Conservation (phyloP, 257 asterid genomes). For the Parsonsia alboflavescens region DNA sequence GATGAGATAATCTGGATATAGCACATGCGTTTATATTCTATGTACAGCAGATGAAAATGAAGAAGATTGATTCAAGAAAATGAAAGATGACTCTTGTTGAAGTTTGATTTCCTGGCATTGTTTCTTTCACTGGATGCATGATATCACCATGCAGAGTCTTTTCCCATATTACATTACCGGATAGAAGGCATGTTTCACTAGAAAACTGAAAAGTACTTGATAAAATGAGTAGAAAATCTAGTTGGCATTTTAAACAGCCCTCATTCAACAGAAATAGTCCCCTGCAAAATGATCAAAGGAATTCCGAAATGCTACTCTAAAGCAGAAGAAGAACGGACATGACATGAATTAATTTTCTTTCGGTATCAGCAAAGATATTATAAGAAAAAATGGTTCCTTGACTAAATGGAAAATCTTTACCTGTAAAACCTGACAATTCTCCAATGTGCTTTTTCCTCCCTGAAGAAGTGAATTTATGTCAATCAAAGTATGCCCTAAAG, state of each 20-base stretch:
- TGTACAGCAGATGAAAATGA: not conserved
- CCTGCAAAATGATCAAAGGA: not conserved
- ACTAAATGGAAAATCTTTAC: conserved; percentile 26
- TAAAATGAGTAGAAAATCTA: not conserved
- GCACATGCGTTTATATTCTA: not conserved
- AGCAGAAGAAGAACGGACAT: not conserved
- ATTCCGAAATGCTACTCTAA: not conserved
- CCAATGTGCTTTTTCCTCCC: conserved; percentile 96
- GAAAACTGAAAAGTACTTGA: not conserved
- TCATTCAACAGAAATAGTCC: not conserved
- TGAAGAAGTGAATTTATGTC: conserved; percentile 28
- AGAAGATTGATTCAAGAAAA: not conserved
- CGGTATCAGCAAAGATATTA: not conserved
- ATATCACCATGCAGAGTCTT: not conserved
- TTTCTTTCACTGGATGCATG: not conserved
- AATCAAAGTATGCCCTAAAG: not conserved
- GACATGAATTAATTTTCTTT: not conserved
- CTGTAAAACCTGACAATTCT: conserved; percentile 95
- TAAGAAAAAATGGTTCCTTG: not conserved
- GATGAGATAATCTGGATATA: not conserved
- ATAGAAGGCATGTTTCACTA: not conserved
- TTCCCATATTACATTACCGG: not conserved
- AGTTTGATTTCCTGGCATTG: not conserved
- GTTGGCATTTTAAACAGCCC: not conserved
- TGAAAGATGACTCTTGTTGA: not conserved